A percentile compares a stretch with the other conserved stretches of the same genome.
phyloP scores from a whole-genome alignment of 2,329 filamentous ascomycete genomes.

The Intubia oerlemansii region DNA sequence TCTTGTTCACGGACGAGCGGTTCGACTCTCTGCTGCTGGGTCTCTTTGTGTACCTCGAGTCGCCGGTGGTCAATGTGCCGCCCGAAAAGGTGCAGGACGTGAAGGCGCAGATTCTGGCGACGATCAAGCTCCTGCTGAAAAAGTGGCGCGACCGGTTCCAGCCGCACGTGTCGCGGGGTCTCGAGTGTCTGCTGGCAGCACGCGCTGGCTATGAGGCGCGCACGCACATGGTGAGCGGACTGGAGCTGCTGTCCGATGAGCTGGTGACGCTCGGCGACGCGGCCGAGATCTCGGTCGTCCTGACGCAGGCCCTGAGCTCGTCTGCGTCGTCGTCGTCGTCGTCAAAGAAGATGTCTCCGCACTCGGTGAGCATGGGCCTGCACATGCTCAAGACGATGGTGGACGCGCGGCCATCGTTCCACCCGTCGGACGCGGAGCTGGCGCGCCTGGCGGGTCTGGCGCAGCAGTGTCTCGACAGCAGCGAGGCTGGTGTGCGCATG shows the following conservation, averaged over 20 bases:
- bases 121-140: constrained; percentile 51
- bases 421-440: constrained; percentile 30
- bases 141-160: constrained; percentile 44
- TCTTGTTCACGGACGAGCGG: constrained; percentile 42
- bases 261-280: constrained; percentile 44
- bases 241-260: constrained; percentile 54
- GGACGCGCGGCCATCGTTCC: constrained; percentile 21
- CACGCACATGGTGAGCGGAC: constrained; percentile 50
- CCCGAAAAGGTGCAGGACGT: constrained; percentile 48
- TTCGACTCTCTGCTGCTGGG: constrained; percentile 47
- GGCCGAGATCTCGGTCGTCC: constrained; percentile 33
- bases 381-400: constrained; percentile 40
- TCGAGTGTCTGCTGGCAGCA: constrained; percentile 44
- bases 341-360: constrained; percentile 13
- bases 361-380: constrained; percentile 39
- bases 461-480: constrained; percentile 34
- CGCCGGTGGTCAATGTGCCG: constrained; percentile 29
- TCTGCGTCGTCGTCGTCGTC: constrained; percentile 12
- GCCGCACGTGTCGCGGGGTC: constrained; percentile 43
- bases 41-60: constrained; percentile 51
- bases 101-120: constrained; percentile 53
- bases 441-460: constrained; percentile 26
- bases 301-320: constrained; percentile 25
- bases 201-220: constrained; percentile 45
- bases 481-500: constrained; percentile 43